Conservation (phyloP, 2,329 filamentous ascomycete species). For the Phialophora verrucosa region DNA sequence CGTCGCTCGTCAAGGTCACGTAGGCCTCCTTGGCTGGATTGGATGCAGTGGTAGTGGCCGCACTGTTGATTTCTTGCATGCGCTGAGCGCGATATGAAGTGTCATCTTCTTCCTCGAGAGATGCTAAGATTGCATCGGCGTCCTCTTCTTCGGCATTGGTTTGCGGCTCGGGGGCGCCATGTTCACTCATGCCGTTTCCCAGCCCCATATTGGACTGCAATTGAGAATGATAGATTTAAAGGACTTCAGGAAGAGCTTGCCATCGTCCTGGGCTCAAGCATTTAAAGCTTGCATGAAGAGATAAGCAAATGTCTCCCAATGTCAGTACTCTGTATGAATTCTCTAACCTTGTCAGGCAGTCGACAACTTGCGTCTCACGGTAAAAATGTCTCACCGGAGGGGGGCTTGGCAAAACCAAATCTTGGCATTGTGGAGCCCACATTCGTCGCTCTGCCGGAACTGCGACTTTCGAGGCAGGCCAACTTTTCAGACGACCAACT, state of each 20-base stretch:
- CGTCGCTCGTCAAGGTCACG: slow-evolving; percentile 57
- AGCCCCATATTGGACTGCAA: slow-evolving; percentile 1
- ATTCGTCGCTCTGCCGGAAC: slow-evolving; percentile 8
- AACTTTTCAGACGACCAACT: slow-evolving; percentile 27
- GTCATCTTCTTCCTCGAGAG: slow-evolving; percentile 61
- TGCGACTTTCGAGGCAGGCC: slow-evolving; percentile 26
- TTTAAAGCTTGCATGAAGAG: background rate
- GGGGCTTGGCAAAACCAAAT: slow-evolving; percentile 11
- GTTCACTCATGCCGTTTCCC: slow-evolving; percentile 5
- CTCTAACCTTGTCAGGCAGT: background rate
- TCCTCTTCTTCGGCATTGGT: slow-evolving; percentile 59
- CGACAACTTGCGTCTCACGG: background rate
- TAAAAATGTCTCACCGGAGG: background rate
- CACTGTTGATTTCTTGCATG: slow-evolving; percentile 29
- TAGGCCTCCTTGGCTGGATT: slow-evolving; percentile 41
- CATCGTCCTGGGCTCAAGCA: background rate
- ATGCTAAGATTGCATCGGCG: slow-evolving; percentile 65
- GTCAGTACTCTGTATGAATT: background rate
- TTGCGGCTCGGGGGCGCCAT: slow-evolving; percentile 21
- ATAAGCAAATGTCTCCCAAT: background rate
- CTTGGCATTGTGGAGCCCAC: slow-evolving; percentile 23
- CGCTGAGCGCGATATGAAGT: slow-evolving; percentile 58
- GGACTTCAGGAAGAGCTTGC: background rate
- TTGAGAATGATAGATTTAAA: background rate
- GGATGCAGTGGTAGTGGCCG: slow-evolving; percentile 23